Evolutionary conservation across 305 asterid species (phyloP), one percentile per base, ranked within the genome.

Genomic region (Plantago coronopus): DNA sequence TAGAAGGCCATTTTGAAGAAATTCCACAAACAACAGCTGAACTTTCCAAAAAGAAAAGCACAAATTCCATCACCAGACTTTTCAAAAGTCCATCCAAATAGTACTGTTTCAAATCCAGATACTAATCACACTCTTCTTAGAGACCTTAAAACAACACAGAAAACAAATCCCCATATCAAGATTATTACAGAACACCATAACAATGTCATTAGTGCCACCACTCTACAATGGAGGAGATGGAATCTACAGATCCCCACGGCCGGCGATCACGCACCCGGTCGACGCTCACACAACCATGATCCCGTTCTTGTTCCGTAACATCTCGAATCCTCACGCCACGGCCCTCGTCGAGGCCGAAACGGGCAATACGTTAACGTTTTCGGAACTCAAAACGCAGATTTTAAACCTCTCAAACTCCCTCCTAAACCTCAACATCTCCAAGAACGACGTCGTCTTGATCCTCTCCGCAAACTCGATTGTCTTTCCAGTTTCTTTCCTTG

Each of bases 331-430:
- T 44, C 44, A 62, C 53, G 31, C 55, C 54, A 25, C 68, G 1
- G 78, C 84, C 16, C 77, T 74, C 34, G 25, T 71, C 1, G 77
- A 75, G 17, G 75, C 78, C n/a, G 49, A 66, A 27, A 57, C 86
- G 14, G 69, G 66, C 29, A 9, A 70, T 59, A 69, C 67, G 22
- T n/a, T 64, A 11, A 67, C 80, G 0, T 72, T 76, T 44, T 62
- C 69, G 9, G 43, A 64, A 49, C 66, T 76, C 34, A 47, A 67
- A 65, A 46, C 58, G 20, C 74, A 49, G 48, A 72, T 69, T n/a
- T 62, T 29, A 25, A 66, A 50, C 29, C 61, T 78, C 55, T 69
- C 73, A 16, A 21, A 20, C 3, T 75, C 69, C 69, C 67, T 73
- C 23, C 62, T 54, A 67, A 42, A 69, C 48, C 73, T 69, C 10